These are phyloP conservation scores for Clavispora phyllophila DNA, from an alignment of 805 yeast species.

Conservation along the genomic window DNA sequence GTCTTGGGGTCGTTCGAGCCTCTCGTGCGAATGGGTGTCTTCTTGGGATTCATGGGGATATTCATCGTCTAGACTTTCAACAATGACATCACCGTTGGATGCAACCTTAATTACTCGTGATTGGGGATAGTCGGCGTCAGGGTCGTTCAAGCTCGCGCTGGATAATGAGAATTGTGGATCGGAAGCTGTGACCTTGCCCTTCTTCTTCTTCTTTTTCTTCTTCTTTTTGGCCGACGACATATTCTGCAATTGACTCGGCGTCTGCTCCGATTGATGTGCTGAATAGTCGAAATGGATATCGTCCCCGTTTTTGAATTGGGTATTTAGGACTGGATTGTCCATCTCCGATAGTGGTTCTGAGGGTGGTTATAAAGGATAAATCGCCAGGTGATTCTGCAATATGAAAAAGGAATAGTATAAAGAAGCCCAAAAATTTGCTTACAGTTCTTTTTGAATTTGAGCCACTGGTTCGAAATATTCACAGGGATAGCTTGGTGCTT, in stretches of 20 bases:
- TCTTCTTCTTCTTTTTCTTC: conserved; percentile 26
- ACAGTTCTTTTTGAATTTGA: not conserved
- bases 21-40: not conserved
- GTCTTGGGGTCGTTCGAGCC: not conserved
- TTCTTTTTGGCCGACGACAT: conserved; percentile 20
- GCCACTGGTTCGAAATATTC: not conserved
- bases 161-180: conserved; percentile 7
- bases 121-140: conserved; percentile 62
- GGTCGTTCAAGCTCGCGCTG: conserved; percentile 46
- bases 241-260: not conserved
- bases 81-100: conserved; percentile 72
- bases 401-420: not conserved
- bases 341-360: not conserved
- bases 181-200: conserved; percentile 5
- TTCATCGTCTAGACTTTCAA: conserved; percentile 48
- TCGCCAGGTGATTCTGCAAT: not conserved
- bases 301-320: conserved; percentile 26
- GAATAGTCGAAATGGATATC: conserved; percentile 28
- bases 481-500: not conserved
- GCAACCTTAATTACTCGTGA: conserved; percentile 68
- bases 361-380: not conserved
- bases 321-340: conserved; percentile 1
- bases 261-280: not conserved
- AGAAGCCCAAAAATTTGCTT: not conserved
- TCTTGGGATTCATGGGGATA: conserved; percentile 1